A percentile compares a stretch with the other conserved stretches of the same genome.
Evolutionary conservation across 176 grass and related monocot genomes (phyloP).

Genomic region (Musa beccarii): DNA sequence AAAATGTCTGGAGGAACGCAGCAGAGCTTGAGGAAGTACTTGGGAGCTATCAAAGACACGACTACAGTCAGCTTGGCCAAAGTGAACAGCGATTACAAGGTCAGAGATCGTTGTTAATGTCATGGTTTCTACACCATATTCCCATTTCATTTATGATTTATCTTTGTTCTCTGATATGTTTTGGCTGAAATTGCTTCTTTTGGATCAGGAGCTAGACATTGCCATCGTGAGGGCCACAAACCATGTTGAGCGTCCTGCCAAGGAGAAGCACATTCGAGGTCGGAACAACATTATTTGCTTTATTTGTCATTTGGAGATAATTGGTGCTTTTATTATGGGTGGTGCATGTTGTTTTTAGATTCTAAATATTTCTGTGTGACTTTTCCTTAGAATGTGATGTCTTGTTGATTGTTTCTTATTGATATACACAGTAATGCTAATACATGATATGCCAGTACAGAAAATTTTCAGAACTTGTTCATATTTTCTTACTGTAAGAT

Average conservation of each 20-base stretch:
- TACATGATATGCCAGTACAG: no score
- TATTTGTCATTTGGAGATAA: background rate
- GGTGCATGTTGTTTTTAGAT: no score
- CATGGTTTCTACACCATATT: background rate
- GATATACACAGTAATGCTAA: no score
- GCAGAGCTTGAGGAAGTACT: conserved; percentile 73
- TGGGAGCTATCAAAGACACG: conserved; percentile 86
- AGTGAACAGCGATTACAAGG: conserved; percentile 98
- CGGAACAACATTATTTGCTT: background rate
- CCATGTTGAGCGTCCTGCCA: conserved; percentile 59
- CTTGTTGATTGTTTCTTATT: no score
- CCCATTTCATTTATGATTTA: conserved; percentile 16
- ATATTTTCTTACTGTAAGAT: no score
- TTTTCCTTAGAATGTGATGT: no score
- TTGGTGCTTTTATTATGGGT: no score
- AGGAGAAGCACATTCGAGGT: conserved; percentile 93
- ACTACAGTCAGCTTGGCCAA: conserved; percentile 89
- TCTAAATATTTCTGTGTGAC: no score
- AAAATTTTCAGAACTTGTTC: no score
- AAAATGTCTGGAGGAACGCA: conserved; percentile 80
- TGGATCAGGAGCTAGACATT: conserved; percentile 69
- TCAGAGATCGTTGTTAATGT: conserved; percentile 13
- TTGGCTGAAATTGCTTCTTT: background rate
- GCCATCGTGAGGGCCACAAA: conserved; percentile 94
- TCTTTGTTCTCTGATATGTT: conserved; percentile 16